Base-by-base conservation (phyloP, 495 filamentous ascomycete species). In the Aspergillus conjunctus region DNA sequence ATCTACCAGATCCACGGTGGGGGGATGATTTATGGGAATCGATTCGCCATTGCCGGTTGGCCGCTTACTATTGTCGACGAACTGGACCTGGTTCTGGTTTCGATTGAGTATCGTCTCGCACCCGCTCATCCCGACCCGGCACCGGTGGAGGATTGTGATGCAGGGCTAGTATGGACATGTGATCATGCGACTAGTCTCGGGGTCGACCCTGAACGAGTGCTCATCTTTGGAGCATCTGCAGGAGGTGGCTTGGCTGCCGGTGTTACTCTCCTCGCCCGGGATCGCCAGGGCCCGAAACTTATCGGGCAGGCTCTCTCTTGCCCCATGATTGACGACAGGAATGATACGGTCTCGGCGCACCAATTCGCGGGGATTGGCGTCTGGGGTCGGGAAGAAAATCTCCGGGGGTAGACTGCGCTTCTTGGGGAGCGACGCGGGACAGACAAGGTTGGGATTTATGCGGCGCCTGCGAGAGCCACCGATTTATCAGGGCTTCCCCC, bases 161-260 rank as follows among this genome's bases (percentile, higher is more conserved):
- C 74, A 2, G 76, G 69, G 8, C 54, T 83, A 53, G 65, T 64
- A 7, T 83, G 79, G 79, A 58, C 76, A 1, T 65, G 74, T 58
- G 45, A 67, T 26, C 64, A 79, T 54, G 78, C 79, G 4, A 64
- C 54, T 0, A 48, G 70, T 56, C 66, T 82, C 18, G 64, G 60
- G 15, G 66, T 84, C 26, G 82, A 90, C 61, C 85, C 84, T 0
- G 61, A 74, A 9, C 82, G 85, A 46, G 81, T 91, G 26, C 81
- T 83, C 8, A 81, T 88, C 26, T 78, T 83, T 57, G 86, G 88
- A 37, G 82, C 81, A 7, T 86, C 81, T 4, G 87, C 87, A 1
- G 88, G 87, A 6, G 87, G 81, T 1, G 82, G 72, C 56, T 60
- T 81, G 15, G 73, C 80, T 0, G 73, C 81, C 3, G 71, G 63